Evolutionary conservation across 768 basidiomycete genomes (phyloP).

Genomic region (Agaricus sinodeliciosus): DNA sequence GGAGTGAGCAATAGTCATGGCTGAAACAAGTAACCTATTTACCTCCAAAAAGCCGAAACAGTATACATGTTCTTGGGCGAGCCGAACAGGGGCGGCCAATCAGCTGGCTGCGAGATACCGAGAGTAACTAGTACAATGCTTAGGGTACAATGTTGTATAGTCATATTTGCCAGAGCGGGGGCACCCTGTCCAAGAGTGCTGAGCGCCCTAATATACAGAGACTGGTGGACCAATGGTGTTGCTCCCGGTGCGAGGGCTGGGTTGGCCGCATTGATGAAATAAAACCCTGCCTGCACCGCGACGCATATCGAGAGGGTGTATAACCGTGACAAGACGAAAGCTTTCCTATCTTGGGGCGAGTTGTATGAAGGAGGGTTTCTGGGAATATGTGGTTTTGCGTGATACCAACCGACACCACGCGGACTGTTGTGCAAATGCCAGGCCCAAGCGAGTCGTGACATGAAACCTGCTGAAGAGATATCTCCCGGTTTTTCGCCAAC

Average conservation of each 20-base stretch:
- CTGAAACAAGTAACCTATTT: conserved; percentile 7
- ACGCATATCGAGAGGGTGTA: neutral
- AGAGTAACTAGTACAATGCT: conserved; percentile 19
- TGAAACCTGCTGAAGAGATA: conserved; percentile 12
- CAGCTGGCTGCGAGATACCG: conserved; percentile 23
- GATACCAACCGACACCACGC: conserved; percentile 29
- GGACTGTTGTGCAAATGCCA: conserved; percentile 23
- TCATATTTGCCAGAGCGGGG: conserved; percentile 1
- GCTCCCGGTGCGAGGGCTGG: conserved; percentile 4
- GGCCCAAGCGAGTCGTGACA: conserved; percentile 23
- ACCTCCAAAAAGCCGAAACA: conserved; percentile 35
- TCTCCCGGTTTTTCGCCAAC: conserved; percentile 15
- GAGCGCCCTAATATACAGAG: conserved; percentile 2
- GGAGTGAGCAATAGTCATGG: no score
- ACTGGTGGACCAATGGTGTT: neutral
- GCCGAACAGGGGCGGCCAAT: conserved; percentile 35
- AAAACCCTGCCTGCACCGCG: neutral
- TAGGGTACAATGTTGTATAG: conserved; percentile 8
- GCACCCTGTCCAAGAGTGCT: neutral
- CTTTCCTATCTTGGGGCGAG: conserved; percentile 10
- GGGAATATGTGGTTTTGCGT: conserved; percentile 19
- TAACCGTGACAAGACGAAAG: conserved; percentile 2
- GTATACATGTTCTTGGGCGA: conserved; percentile 26
- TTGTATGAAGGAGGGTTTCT: conserved; percentile 13
- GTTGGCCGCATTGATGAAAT: conserved; percentile 2